These are phyloP conservation scores for Inga leiocalycina DNA, from an alignment of 306 rosid species.

Conservation along the genomic window DNA sequence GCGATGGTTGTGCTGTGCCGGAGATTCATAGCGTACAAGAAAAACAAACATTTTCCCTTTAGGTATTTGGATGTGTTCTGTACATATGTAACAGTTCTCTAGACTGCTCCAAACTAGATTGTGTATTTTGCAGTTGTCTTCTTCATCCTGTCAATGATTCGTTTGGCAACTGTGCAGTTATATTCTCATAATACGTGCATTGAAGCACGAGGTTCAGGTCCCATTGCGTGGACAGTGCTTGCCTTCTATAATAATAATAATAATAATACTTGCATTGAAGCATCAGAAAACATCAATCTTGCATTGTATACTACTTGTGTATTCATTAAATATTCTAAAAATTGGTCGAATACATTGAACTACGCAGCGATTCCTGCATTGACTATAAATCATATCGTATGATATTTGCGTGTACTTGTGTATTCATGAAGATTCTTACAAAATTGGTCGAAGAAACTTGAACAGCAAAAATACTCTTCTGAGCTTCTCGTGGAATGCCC, in stretches of 20 bases:
- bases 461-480: slow-evolving; percentile 21
- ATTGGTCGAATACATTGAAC: slow-evolving; percentile 5
- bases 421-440: background rate
- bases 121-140: background rate
- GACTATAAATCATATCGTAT: background rate
- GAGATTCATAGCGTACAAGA: background rate
- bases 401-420: slow-evolving; percentile 10
- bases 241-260: too few species aligned
- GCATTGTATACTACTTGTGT: background rate
- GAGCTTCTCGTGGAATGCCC: slow-evolving; percentile 7
- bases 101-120: background rate
- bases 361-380: background rate
- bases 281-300: background rate
- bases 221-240: too few species aligned
- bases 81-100: background rate
- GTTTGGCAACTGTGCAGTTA: background rate
- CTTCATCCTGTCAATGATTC: background rate
- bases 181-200: background rate
- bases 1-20: background rate
- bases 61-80: background rate
- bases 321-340: background rate
- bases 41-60: background rate
- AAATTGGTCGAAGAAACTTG: slow-evolving; percentile 15
- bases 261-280: background rate
- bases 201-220: background rate